phyloP scores from a whole-genome alignment of 768 basidiomycete genomes.

The Clitopilus hobsonii region DNA sequence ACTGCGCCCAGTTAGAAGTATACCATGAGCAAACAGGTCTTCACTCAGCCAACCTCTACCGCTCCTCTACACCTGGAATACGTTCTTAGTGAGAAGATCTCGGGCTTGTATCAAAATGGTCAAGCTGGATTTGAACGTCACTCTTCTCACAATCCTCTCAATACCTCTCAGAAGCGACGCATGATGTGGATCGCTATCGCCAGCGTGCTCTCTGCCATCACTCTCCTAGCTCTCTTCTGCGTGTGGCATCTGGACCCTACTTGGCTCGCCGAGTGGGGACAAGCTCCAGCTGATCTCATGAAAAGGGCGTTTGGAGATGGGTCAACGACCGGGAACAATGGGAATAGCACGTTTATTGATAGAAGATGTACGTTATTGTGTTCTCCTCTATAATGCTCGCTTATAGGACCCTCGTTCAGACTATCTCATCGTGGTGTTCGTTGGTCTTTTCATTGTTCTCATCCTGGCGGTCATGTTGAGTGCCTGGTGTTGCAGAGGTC shows the following conservation, averaged over 20 bases:
- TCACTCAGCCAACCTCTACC: not conserved
- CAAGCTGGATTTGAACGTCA: not conserved
- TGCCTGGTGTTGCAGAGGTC: slow-evolving; percentile 63
- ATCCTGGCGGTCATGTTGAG: slow-evolving; percentile 53
- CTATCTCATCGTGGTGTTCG: slow-evolving; percentile 62
- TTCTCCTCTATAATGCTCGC: not conserved
- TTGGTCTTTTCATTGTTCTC: slow-evolving; percentile 53
- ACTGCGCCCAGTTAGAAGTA: not conserved
- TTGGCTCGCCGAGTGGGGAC: not conserved
- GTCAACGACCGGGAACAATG: not conserved
- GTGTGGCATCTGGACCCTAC: not conserved
- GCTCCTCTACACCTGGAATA: not conserved
- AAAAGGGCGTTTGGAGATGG: not conserved
- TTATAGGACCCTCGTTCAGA: slow-evolving; percentile 28
- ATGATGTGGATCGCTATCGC: not conserved
- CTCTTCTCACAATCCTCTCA: not conserved
- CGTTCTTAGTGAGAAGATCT: not conserved
- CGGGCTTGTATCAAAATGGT: not conserved
- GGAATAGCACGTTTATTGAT: not conserved
- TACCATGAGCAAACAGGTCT: not conserved
- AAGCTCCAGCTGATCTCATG: not conserved
- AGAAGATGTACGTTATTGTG: not conserved
- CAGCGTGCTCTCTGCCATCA: not conserved
- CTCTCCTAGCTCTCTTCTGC: not conserved
- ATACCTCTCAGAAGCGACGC: not conserved